Conservation (phyloP, 2,329 filamentous ascomycete genomes). For the Fusarium sp. region DNA sequence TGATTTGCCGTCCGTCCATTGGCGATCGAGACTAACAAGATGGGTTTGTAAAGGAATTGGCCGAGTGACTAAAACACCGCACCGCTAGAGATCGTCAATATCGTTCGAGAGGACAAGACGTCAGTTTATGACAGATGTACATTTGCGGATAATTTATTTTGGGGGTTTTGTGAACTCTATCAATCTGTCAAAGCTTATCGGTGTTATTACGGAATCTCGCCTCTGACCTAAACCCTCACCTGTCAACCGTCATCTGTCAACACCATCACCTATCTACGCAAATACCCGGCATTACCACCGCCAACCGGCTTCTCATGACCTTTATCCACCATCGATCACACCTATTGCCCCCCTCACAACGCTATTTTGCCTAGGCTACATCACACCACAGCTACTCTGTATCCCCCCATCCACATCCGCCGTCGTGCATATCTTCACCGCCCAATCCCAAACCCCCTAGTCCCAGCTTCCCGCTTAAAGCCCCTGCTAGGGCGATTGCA, state of each 20-base stretch:
- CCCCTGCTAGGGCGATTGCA: constrained; percentile 34
- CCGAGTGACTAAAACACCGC: constrained; percentile 19
- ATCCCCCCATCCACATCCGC: constrained; percentile 6
- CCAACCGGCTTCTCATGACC: background rate
- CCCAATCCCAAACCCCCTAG: constrained; percentile 37
- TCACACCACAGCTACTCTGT: constrained; percentile 41
- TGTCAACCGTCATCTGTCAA: background rate
- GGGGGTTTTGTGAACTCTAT: background rate
- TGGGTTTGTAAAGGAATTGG: constrained; percentile 5
- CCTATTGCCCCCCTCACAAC: constrained; percentile 19
- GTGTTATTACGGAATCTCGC: background rate
- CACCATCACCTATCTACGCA: background rate
- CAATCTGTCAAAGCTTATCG: background rate
- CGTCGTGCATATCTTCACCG: constrained; percentile 44
- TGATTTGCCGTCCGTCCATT: constrained; percentile 12
- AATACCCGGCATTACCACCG: background rate
- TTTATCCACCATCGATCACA: constrained; percentile 16
- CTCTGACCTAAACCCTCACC: background rate
- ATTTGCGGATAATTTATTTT: background rate
- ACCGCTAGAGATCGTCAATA: constrained; percentile 24
- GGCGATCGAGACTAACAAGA: constrained; percentile 29
- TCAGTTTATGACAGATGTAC: background rate
- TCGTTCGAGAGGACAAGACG: constrained; percentile 17
- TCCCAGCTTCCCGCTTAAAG: constrained; percentile 35
- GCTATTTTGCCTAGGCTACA: constrained; percentile 46